A percentile compares a stretch with the other conserved stretches of the same genome.
phyloP scores from a whole-genome alignment of 2,329 filamentous ascomycete genomes.

The Xylaria digitata region DNA sequence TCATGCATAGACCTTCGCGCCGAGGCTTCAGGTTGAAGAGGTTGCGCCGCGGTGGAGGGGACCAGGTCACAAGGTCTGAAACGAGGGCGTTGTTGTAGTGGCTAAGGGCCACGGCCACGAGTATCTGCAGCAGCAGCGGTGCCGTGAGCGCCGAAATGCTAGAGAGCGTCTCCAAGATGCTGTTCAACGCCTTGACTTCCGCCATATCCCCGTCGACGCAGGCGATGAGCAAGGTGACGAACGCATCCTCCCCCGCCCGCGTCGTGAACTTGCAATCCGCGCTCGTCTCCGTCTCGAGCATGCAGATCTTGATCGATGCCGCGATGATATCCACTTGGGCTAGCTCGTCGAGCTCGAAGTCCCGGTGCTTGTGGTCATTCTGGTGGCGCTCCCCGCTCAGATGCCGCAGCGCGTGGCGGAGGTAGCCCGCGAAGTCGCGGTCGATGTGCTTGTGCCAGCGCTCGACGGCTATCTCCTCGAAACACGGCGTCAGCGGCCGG shows the following conservation, averaged over 20 bases:
- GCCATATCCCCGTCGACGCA: constrained; percentile 17
- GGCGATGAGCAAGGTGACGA: constrained; percentile 17
- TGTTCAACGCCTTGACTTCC: constrained; percentile 6
- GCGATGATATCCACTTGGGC: constrained; percentile 14
- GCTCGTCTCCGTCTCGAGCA: constrained; percentile 12
- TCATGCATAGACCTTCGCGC: neutral
- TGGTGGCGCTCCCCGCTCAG: constrained; percentile 13
- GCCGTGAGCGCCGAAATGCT: constrained; percentile 16
- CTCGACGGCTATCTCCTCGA: constrained; percentile 21
- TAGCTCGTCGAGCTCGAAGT: constrained; percentile 16
- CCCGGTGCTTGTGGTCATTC: constrained; percentile 13
- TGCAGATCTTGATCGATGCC: constrained; percentile 23
- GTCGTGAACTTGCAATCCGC: neutral
- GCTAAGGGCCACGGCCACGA: constrained; percentile 21
- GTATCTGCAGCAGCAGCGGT: constrained; percentile 13
- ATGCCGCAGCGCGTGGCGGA: constrained; percentile 23
- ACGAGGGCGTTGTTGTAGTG: constrained; percentile 20
- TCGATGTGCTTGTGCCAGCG: constrained; percentile 5
- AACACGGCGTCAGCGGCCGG: constrained; percentile 15
- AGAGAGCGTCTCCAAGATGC: neutral
- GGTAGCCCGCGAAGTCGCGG: constrained; percentile 17
- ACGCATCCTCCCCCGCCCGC: constrained; percentile 4
- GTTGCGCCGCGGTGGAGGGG: constrained; percentile 20
- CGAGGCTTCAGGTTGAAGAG: constrained; percentile 17
- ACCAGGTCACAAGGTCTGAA: constrained; percentile 7